Percentiles rank a stretch among this genome's conserved stretches.
These are phyloP conservation scores for Cadophora luteo-olivacea DNA, from an alignment of 2,329 filamentous ascomycete genomes.

Conservation along the genomic window DNA sequence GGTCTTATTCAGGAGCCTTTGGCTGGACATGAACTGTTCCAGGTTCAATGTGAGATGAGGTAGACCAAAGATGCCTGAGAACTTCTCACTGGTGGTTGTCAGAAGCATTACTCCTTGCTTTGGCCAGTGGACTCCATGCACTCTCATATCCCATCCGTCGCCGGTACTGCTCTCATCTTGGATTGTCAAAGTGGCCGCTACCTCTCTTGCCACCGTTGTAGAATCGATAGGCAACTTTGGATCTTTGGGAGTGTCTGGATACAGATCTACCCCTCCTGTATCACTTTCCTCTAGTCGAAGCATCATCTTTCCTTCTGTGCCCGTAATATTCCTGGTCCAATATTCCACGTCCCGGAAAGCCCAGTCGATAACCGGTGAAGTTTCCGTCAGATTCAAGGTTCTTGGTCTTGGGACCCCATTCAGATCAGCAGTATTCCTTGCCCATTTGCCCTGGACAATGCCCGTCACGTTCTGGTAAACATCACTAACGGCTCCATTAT, in stretches of 20 bases:
- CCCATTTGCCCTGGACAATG: conserved; percentile 44
- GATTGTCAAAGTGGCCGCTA: conserved; percentile 73
- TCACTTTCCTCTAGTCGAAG: conserved; percentile 66
- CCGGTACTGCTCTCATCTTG: conserved; percentile 74
- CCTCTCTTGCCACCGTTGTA: conserved; percentile 63
- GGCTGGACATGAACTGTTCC: conserved; percentile 60
- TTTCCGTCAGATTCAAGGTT: conserved; percentile 68
- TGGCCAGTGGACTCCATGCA: conserved; percentile 88
- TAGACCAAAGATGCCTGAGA: conserved; percentile 87
- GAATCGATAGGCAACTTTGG: conserved; percentile 34
- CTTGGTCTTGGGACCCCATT: conserved; percentile 39
- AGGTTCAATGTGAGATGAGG: conserved; percentile 77
- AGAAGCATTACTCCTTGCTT: conserved; percentile 80
- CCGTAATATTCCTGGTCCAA: conserved; percentile 84
- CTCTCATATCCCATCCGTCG: conserved; percentile 77
- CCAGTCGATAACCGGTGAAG: conserved; percentile 72
- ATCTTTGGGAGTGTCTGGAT: neutral
- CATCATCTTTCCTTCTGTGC: conserved; percentile 70
- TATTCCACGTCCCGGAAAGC: conserved; percentile 55
- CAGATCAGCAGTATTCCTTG: conserved; percentile 38
- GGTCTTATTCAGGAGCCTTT: conserved; percentile 74
- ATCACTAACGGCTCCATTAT: conserved; percentile 31
- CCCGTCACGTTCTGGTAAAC: conserved; percentile 46
- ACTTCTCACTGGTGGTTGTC: conserved; percentile 92
- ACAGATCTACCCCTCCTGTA: conserved; percentile 18